A percentile compares a stretch with the other conserved stretches of the same genome.
Conservation (phyloP, 176 grass and related monocot species). For the Ensete glaucum region DNA sequence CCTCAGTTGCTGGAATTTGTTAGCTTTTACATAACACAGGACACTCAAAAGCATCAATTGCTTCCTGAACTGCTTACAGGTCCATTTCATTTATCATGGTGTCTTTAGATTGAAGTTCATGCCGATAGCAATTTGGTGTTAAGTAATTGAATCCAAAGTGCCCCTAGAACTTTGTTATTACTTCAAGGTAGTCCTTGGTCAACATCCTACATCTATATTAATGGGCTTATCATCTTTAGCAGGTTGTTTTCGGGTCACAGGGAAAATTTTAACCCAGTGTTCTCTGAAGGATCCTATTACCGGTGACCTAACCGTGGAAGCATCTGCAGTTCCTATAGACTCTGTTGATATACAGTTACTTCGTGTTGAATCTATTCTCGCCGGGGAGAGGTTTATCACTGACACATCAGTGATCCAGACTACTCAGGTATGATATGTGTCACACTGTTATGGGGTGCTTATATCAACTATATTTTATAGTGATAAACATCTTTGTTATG, state of each 20-base stretch:
- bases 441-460: neutral
- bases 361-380: slow-evolving; percentile 20
- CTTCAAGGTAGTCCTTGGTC: neutral
- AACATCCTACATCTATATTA: too few species aligned
- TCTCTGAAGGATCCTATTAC: slow-evolving; percentile 13
- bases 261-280: slow-evolving; percentile 15
- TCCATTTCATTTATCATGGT: neutral
- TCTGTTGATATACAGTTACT: slow-evolving; percentile 15
- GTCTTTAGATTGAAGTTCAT: neutral
- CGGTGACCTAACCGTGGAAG: slow-evolving; percentile 13
- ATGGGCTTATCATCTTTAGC: neutral
- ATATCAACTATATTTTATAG: neutral
- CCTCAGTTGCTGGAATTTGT: neutral
- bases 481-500: neutral
- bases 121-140: neutral
- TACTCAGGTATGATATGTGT: neutral
- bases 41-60: slow-evolving; percentile 25
- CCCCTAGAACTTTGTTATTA: neutral
- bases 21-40: slow-evolving; percentile 18
- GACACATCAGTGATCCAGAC: slow-evolving; percentile 19
- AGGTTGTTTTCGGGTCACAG: slow-evolving; percentile 9
- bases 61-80: slow-evolving; percentile 23
- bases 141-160: neutral
- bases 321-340: slow-evolving; percentile 16
- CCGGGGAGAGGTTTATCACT: slow-evolving; percentile 12